Conservation (phyloP, 106 monocot species). For the Dendrobium nobile region DNA sequence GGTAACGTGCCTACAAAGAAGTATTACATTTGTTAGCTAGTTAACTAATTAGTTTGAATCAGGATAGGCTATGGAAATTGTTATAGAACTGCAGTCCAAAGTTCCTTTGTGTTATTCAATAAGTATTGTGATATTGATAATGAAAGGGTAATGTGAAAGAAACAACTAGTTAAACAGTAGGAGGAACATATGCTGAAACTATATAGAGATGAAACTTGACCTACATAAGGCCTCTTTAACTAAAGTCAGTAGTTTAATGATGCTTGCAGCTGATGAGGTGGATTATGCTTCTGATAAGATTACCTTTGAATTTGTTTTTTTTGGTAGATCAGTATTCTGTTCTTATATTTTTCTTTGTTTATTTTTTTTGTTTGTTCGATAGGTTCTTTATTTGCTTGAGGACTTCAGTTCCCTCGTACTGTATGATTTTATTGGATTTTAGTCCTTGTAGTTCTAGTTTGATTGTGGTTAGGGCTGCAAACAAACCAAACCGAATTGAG, state of each 20-base stretch:
- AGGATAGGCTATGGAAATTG: neutral
- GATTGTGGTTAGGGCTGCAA: too few relatives aligned
- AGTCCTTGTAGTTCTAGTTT: too few relatives aligned
- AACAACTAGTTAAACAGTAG: neutral
- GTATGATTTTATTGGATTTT: too few relatives aligned
- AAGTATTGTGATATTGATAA: neutral
- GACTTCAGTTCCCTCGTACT: too few relatives aligned
- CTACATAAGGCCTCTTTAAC: neutral
- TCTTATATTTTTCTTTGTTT: neutral
- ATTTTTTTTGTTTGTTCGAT: neutral
- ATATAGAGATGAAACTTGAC: neutral
- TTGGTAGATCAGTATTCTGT: neutral
- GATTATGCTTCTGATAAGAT: neutral
- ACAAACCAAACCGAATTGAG: too few relatives aligned
- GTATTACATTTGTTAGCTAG: neutral
- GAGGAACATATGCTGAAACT: neutral
- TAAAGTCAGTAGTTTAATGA: neutral
- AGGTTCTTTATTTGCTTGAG: too few relatives aligned
- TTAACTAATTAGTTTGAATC: neutral
- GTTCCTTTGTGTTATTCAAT: neutral
- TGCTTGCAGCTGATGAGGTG: neutral
- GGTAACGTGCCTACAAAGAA: constrained; percentile 20
- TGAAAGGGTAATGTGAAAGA: neutral
- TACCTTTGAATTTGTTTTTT: neutral
- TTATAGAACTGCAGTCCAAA: neutral